phyloP scores from a whole-genome alignment of 306 rosid species.

The Acacia crassicarpa region DNA sequence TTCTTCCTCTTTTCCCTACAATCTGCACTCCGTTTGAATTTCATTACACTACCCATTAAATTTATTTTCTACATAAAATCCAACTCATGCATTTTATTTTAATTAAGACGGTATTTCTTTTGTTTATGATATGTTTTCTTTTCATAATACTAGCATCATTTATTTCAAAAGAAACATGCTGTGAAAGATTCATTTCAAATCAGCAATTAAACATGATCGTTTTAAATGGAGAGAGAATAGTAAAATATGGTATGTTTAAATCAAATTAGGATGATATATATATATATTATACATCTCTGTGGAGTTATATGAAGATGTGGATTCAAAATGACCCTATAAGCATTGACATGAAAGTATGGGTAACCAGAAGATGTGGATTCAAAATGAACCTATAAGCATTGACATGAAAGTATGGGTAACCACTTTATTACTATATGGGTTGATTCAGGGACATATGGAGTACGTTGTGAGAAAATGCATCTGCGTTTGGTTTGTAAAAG shows the following conservation, averaged over 20 bases:
- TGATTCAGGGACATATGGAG: not conserved
- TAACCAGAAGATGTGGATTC: too few relatives aligned
- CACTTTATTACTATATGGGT: not conserved
- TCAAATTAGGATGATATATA: not conserved
- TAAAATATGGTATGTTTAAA: too few relatives aligned
- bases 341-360: not conserved
- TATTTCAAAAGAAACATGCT: not conserved
- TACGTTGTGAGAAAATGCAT: not conserved
- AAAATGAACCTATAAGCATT: too few relatives aligned
- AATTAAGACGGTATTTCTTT: not conserved
- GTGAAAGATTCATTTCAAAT: too few relatives aligned
- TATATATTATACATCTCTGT: too few relatives aligned
- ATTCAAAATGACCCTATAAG: not conserved
- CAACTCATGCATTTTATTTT: not conserved
- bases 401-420: too few relatives aligned
- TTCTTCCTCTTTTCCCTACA: conserved; percentile 43
- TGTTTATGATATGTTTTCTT: not conserved
- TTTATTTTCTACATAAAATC: not conserved
- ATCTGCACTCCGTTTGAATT: conserved; percentile 21
- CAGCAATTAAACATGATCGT: too few relatives aligned
- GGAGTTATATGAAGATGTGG: not conserved
- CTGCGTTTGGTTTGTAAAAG: not conserved
- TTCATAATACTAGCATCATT: not conserved
- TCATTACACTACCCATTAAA: not conserved
- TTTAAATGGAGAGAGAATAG: too few relatives aligned